Base-by-base conservation (phyloP, 2,329 filamentous ascomycete species). In the Fusarium austroafricanum region DNA sequence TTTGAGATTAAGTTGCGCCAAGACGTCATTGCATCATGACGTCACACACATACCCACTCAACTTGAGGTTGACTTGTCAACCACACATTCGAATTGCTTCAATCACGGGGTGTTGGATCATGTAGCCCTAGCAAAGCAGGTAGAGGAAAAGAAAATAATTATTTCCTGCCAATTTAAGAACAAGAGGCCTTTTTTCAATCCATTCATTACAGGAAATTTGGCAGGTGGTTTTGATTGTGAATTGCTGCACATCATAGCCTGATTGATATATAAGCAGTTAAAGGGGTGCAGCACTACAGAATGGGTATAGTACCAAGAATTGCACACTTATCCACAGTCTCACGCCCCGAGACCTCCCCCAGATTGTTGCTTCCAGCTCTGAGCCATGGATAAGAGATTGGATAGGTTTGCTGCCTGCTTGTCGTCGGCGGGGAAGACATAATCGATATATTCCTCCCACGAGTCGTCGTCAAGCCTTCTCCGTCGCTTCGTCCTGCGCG, bases 341-440 rank as follows among this genome's bases (percentile, higher is more conserved):
- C 62, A 75, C 12, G 69, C 76, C 28, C 72, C 75, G 60, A 79
- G 60, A 18, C 73, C 76, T 11, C 76, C 79, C 17, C 82, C 83
- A 11, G 81, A 80, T 67, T 83, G 86, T 83, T 97, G 86, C 84
- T 97, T 97, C 93, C 95, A 98, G 71, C 89, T 89, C 78, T 94
- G 90, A 58, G 95, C 94, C 87, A 91, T 91, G 65, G 92, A 90
- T 81, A 97, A 82, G 78, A 98, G 84, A 77, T 92, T 93, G 51
- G 92, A 92, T 79, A 97, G 82, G 74, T 92, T 94, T 71, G 91
- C 91, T 56, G 91, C 91, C 76, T 93, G 91, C 81, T 93, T 89
- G 78, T 97, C 94, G 82, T 98, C 96, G 6, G 93, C 94, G 1
- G 96, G 96, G 88, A 99, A 99, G 33, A 99, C 88, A 74, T 97